phyloP scores from a whole-genome alignment of 148 eudicot species.

The Spergularia bocconei region DNA sequence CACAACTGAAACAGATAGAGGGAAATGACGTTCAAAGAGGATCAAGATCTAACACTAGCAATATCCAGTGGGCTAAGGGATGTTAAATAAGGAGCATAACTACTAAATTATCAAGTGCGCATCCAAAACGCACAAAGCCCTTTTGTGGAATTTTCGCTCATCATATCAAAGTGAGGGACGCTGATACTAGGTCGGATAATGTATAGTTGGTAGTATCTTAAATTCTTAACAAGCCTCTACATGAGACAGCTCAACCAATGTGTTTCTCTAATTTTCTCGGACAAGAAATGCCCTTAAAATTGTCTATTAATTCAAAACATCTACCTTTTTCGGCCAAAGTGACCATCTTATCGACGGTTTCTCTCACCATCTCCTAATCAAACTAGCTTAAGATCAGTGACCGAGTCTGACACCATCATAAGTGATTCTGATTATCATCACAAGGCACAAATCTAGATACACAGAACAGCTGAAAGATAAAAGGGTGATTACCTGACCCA shows the following conservation, averaged over 20 bases:
- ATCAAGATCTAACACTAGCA: neutral
- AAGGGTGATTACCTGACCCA: conserved; percentile 79
- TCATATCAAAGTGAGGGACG: neutral
- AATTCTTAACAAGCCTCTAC: no score
- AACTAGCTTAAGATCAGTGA: neutral
- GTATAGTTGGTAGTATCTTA: no score
- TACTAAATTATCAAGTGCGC: neutral
- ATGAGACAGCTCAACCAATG: no score
- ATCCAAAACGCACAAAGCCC: neutral
- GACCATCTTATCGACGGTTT: neutral
- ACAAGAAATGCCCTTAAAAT: no score
- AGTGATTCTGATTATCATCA: neutral
- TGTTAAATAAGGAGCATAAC: neutral
- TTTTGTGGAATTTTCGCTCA: neutral
- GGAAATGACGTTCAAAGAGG: neutral
- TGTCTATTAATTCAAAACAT: no score
- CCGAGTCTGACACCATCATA: neutral
- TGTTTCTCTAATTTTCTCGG: no score
- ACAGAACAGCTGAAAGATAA: neutral
- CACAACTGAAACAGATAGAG: conserved; percentile 59
- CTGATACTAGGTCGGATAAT: no score
- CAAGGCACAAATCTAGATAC: neutral
- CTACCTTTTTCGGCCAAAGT: no score
- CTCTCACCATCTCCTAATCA: neutral
- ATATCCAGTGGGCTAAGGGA: neutral